These are phyloP conservation scores for Neopestalotiopsis sp. DNA, from an alignment of 2,329 filamentous ascomycete genomes.

Conservation along the genomic window DNA sequence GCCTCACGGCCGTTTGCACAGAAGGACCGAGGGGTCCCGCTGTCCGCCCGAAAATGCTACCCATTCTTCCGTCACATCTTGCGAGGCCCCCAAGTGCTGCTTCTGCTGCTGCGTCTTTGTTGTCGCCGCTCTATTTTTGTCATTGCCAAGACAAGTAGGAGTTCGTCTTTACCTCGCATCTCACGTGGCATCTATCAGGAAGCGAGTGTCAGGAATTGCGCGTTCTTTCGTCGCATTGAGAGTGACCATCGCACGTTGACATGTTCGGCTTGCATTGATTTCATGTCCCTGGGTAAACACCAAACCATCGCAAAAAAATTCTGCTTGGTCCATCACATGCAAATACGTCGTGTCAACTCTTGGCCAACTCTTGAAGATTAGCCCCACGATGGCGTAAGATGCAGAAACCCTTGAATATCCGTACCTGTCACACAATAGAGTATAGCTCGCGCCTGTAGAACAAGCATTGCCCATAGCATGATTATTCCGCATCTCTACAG, in stretches of 20 bases:
- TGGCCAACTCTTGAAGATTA: no score
- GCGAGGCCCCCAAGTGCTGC: background rate
- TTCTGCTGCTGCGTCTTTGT: background rate
- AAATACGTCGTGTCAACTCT: background rate
- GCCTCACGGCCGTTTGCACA: background rate
- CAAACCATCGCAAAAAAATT: background rate
- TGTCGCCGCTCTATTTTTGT: background rate
- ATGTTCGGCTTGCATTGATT: background rate
- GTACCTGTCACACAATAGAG: background rate
- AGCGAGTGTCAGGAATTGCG: background rate
- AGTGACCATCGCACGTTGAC: background rate
- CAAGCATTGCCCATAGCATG: background rate
- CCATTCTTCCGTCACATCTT: background rate
- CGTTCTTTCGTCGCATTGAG: background rate
- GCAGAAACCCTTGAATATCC: background rate
- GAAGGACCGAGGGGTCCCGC: constrained; percentile 16
- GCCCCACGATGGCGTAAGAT: background rate
- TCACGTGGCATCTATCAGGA: background rate
- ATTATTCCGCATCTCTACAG: background rate
- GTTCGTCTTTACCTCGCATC: background rate
- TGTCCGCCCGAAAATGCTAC: constrained; percentile 16
- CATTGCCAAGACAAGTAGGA: background rate
- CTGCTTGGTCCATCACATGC: background rate
- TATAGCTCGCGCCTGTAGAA: background rate
- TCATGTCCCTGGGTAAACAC: background rate